Evolutionary conservation across 208 protist genomes (phyloP), one percentile per base, ranked within the genome.

Genomic region (Herpetomonas tarakana): DNA sequence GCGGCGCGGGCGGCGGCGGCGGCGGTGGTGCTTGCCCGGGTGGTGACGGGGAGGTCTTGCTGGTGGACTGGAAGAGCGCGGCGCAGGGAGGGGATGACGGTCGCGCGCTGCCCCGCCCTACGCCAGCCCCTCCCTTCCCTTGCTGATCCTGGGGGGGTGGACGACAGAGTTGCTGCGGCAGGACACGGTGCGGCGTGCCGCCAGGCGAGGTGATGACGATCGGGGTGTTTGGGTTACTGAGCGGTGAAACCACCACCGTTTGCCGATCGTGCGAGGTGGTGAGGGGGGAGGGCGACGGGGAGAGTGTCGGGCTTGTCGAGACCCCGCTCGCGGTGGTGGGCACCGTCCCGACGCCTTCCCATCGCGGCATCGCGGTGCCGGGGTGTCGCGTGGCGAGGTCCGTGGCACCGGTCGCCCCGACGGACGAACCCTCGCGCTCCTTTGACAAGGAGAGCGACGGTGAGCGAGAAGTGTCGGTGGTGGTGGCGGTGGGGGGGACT

Each of bases 1-100:
- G n/a, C n/a, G n/a, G n/a, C n/a, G n/a, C n/a, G n/a, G n/a, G n/a
- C n/a, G n/a, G n/a, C n/a, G n/a, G n/a, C n/a, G n/a, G n/a, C n/a
- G n/a, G n/a, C n/a, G n/a, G n/a, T n/a, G n/a, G n/a, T n/a, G n/a
- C 46, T 52, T 19, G 19, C 12, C 46, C 46, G 7, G 46, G 19
- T 52, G 46, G 19, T 7, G 19, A 52, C 21, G 18, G 46, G n/a
- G 46, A 52, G n/a, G 6, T 52, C 24, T 52, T 26, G 46, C 46
- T 52, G 46, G n/a, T 7, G n/a, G 46, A 41, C 35, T 41, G 35
- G 14, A 41, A 41, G 6, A 41, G 14, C 9, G 35, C 35, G 35
- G 35, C 35, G 35, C 14, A 41, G 9, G 35, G 35, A 14, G 35
- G 18, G 46, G 22, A 52, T 6, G 6, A 19, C 21, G 46, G 46